phyloP scores from a whole-genome alignment of 139 green algal genomes.

The Choricystis sp. region DNA sequence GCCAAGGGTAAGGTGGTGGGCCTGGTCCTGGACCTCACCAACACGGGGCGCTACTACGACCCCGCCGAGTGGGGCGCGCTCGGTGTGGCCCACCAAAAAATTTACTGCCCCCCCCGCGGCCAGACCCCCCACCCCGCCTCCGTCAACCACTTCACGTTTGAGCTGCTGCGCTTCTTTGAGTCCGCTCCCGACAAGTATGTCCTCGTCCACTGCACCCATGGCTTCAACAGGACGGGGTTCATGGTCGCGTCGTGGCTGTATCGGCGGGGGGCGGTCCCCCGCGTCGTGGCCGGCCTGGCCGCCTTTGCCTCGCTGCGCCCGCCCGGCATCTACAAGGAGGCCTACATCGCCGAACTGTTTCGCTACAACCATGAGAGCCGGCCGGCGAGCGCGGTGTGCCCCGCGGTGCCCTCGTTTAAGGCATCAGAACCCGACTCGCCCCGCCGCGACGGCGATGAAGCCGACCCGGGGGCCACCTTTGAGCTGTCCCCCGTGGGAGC shows the following conservation, averaged over 20 bases:
- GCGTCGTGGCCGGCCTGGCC: conserved; percentile 31
- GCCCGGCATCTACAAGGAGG: conserved; percentile 95
- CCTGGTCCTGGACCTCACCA: conserved; percentile 87
- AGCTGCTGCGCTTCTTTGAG: background rate
- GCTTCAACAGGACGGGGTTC: conserved; percentile 88
- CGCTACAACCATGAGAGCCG: conserved; percentile 55
- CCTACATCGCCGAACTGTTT: conserved; percentile 83
- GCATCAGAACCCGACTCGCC: conserved; percentile 15
- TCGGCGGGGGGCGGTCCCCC: conserved; percentile 15
- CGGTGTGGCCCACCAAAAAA: conserved; percentile 38
- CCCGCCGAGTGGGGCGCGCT: conserved; percentile 16
- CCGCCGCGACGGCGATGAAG: conserved; percentile 8
- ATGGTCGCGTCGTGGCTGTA: conserved; percentile 48
- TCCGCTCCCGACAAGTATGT: conserved; percentile 6
- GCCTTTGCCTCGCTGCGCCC: conserved; percentile 52
- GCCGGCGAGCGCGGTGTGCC: conserved; percentile 6
- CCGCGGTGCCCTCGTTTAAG: conserved; percentile 57
- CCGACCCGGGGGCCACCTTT: conserved; percentile 1
- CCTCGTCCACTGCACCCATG: conserved; percentile 96
- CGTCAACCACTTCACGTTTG: background rate
- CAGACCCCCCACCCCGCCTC: background rate
- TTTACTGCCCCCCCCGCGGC: background rate
- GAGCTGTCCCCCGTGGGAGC: background rate
- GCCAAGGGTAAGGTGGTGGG: conserved; percentile 24
- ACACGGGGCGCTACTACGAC: conserved; percentile 79